Base-by-base conservation (phyloP, 768 basidiomycete genomes). In the Cantharellus anzutake region DNA sequence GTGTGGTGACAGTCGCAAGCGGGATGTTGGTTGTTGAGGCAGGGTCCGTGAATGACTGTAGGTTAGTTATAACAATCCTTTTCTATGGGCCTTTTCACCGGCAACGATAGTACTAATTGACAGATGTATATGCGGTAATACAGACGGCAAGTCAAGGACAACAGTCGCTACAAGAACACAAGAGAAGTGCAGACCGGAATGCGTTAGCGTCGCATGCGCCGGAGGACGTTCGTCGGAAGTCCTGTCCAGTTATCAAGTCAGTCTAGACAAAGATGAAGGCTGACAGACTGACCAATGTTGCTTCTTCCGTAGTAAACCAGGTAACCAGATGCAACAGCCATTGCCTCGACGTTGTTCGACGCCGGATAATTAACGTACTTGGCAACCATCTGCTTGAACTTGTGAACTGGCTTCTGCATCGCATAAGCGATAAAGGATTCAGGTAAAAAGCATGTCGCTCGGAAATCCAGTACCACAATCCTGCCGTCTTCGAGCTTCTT, bases 391-490 rank as follows among this genome's bases (percentile, higher is more conserved):
- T 51, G 42, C 7, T 16, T 48, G n/a, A 59, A 59, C 5, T 37
- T 41, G 58, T 52, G 11, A n/a, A 41, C 42, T 35, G 5, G 7
- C 7, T 5, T 5, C 34, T 5, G 7, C 42, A 51, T 7, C 44
- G 42, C 42, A 51, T 51, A 51, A 16, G 50, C 58, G 37, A 59
- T 29, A 41, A 59, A 59, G 16, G 58, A 59, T 7, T 41, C 42
- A 4, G 58, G 58, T 20, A 59, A 37, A 48, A 59, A 59, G 58
- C 11, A 59, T 7, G 11, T 14, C 11, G 11, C 58, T 14, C 51
- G 14, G 39, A 59, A 59, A 37, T 59, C 51, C 1, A 59, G 42
- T 34, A 38, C 59, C 29, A 59, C 50, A 7, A 59, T 5, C 37
- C 37, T 53, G 56, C 56, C 39, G 20, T 51, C 51, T 7, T 38